Evolutionary conservation across 345 rosid genomes (phyloP), one percentile per base, ranked within the genome.

Genomic region (Populus euphratica): DNA sequence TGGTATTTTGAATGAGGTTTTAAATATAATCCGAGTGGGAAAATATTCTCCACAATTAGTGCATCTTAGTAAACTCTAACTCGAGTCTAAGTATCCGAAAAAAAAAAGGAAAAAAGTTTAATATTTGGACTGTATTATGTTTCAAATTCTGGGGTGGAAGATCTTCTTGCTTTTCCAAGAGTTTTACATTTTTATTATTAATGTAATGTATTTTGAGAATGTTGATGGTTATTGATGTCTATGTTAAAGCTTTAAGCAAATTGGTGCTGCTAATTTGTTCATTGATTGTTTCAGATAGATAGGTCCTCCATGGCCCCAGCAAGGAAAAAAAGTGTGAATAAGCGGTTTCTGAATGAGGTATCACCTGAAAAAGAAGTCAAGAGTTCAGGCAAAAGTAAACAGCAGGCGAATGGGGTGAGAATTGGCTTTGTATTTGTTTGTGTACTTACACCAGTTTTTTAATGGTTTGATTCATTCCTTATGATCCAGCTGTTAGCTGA

Each of bases 241-340:
- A 10, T 36, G 27, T 1, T 2, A 39, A 9, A 18, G 31, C 39
- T 39, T 44, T 25, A 7, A 36, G 25, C 8, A 21, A 17, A 76
- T 73, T 41, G 64, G 1, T 21, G 7, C 70, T 13, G 44, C 68
- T 73, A 44, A 72, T 38, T 64, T 69, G 7, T 35, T 81, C 20
- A 38, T 77, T 74, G 23, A 70, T 13, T 78, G 72, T 38, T 69
- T 62, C 82, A 87, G 80, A 73, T 70, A 83, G 84, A 65, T 63
- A 68, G 50, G 66, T 73, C 70, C 33, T 80, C 69, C 54, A 95
- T 93, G 99, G 91, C 96, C 5, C 98, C 99, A 10, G 33, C 88
- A 6, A 90, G 88, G 81, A 95, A 95, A 85, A 93, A 90, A 81
- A 91, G 91, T 82, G 89, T 87, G 65, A 90, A 88, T 82, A 93